These are phyloP conservation scores for Ceratorhiza oryzae-sativae DNA, from an alignment of 1,284 basidiomycete species.

Conservation along the genomic window DNA sequence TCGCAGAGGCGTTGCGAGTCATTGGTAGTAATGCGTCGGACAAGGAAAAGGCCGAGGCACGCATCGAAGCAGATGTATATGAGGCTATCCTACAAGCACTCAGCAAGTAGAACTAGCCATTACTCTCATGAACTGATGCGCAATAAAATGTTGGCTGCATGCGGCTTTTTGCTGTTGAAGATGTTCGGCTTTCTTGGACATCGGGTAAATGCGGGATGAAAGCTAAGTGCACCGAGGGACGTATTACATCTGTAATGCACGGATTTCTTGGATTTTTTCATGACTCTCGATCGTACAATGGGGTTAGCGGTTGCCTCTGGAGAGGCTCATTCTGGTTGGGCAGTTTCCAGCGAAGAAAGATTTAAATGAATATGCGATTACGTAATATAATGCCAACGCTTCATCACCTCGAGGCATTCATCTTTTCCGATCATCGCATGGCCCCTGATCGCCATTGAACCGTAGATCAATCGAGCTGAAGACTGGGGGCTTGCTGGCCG, in stretches of 20 bases:
- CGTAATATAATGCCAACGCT: background rate
- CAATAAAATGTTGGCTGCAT: constrained; percentile 32
- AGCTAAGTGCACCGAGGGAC: background rate
- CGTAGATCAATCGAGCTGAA: background rate
- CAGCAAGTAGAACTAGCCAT: constrained; percentile 35
- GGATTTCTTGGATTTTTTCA: background rate
- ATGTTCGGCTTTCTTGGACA: background rate
- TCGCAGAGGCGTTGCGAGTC: constrained; percentile 89
- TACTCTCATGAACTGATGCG: background rate
- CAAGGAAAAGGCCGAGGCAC: constrained; percentile 92
- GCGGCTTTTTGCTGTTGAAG: background rate
- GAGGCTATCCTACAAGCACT: constrained; percentile 92
- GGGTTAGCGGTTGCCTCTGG: too few relatives aligned
- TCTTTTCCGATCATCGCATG: background rate
- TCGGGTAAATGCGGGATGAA: constrained; percentile 36
- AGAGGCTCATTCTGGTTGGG: too few relatives aligned
- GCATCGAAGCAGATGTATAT: constrained; percentile 95
- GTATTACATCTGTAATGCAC: background rate
- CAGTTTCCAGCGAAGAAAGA: background rate
- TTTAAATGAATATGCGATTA: background rate
- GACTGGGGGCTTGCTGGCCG: background rate
- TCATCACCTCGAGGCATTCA: background rate
- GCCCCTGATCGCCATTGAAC: background rate
- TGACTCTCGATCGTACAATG: too few relatives aligned
- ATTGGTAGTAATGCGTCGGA: constrained; percentile 85